phyloP scores from a whole-genome alignment of 2,329 filamentous ascomycete species.

The Aciculosporium take region DNA sequence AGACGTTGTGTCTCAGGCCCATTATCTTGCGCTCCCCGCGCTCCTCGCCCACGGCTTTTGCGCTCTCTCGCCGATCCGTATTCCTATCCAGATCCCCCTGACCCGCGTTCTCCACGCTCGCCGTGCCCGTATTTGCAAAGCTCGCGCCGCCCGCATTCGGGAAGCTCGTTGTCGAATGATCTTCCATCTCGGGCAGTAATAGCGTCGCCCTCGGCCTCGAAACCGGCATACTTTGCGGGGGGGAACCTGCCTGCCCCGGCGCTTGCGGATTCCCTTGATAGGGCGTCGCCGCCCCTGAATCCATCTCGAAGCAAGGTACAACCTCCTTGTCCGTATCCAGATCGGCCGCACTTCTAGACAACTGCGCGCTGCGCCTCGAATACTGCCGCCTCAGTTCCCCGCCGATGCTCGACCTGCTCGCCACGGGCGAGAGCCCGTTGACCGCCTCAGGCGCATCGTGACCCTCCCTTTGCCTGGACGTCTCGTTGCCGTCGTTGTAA shows the following conservation, averaged over 20 bases:
- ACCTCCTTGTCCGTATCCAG: not conserved
- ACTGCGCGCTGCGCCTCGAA: not conserved
- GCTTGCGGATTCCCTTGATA: not conserved
- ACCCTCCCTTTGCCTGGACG: conserved; percentile 1
- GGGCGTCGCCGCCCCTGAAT: not conserved
- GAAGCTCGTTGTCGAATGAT: not conserved
- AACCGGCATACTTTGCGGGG: not conserved
- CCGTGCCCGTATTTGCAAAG: too few relatives aligned
- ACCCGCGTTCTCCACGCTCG: not conserved
- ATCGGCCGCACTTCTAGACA: not conserved
- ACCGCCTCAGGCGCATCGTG: not conserved
- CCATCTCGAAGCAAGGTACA: not conserved
- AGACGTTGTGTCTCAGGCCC: conserved; percentile 1
- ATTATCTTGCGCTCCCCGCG: not conserved
- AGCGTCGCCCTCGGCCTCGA: not conserved
- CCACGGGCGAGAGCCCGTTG: not conserved
- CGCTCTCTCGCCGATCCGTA: not conserved
- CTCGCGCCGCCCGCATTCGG: not conserved
- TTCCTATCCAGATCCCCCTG: not conserved
- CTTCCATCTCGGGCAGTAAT: not conserved
- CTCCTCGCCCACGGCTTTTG: not conserved
- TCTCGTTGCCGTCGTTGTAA: not conserved
- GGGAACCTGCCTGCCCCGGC: not conserved
- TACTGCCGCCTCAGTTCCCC: not conserved
- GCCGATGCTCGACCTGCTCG: not conserved